Percentiles rank a stretch among this genome's conserved stretches.
Conservation (phyloP, 225 moss, liverwort and hornwort species). For the Thuidium tamariscinum region DNA sequence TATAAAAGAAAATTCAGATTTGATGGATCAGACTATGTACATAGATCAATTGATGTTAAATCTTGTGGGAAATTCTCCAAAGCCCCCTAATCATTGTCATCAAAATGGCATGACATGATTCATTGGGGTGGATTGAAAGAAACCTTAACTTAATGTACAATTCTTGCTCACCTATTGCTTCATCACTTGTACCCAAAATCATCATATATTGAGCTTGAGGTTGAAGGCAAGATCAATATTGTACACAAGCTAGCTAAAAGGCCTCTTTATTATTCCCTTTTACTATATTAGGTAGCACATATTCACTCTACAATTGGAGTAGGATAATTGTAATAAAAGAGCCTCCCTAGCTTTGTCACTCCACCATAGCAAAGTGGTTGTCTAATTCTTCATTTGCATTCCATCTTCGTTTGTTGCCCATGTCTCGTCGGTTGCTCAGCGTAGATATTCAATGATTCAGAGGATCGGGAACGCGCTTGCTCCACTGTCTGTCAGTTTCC, state of each 20-base stretch:
- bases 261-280: background rate
- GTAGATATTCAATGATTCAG: too few species aligned
- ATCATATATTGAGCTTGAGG: accelerated
- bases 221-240: background rate
- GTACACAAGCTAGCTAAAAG: accelerated
- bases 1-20: accelerated
- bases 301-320: background rate
- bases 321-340: background rate
- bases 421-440: background rate
- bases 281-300: background rate
- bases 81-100: background rate
- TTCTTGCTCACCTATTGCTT: accelerated
- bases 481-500: background rate
- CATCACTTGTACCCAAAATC: background rate
- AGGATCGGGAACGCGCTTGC: background rate
- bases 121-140: background rate
- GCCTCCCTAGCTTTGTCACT: accelerated
- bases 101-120: background rate
- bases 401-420: background rate
- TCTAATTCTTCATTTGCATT: background rate
- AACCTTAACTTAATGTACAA: accelerated
- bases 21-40: background rate
- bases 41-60: accelerated
- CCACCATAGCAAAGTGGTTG: accelerated
- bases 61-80: background rate